Evolutionary conservation across 345 rosid genomes (phyloP).

Genomic region (Lepidium africanum): DNA sequence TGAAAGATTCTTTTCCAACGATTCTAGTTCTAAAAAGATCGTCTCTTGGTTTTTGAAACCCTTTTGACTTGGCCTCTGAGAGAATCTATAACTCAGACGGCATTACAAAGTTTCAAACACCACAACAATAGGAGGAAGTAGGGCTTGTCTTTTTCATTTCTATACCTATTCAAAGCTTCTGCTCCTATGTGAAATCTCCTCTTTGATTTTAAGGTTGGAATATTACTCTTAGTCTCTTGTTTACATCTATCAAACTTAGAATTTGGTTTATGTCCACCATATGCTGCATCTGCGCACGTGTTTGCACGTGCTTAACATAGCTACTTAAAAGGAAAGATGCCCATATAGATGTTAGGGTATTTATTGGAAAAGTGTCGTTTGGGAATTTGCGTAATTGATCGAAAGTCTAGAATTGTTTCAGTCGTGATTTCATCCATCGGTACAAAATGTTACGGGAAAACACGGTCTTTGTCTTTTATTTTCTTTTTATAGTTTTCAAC

Average conservation of each 20-base stretch:
- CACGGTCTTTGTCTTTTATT: too few species aligned
- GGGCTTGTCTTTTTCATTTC: not conserved
- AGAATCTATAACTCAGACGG: not conserved
- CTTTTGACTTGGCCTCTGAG: not conserved
- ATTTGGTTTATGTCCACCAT: not conserved
- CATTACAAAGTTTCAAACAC: not conserved
- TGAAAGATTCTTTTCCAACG: constrained; percentile 23
- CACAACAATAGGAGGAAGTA: not conserved
- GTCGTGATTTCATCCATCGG: not conserved
- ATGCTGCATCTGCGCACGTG: not conserved
- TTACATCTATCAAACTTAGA: not conserved
- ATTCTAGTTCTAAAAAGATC: not conserved
- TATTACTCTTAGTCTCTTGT: not conserved
- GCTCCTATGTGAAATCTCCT: not conserved
- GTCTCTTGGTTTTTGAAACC: not conserved
- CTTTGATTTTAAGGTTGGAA: not conserved
- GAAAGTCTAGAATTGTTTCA: not conserved
- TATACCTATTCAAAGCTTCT: not conserved
- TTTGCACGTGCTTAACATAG: not conserved
- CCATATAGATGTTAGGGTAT: not conserved
- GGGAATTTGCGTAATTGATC: not conserved
- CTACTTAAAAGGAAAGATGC: not conserved
- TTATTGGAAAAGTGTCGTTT: not conserved
- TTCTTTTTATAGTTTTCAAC: not conserved
- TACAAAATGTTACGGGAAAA: not conserved